A percentile compares a stretch with the other conserved stretches of the same genome.
These are phyloP conservation scores for Tylopilus sp. DNA, from an alignment of 768 basidiomycete genomes.

Conservation along the genomic window DNA sequence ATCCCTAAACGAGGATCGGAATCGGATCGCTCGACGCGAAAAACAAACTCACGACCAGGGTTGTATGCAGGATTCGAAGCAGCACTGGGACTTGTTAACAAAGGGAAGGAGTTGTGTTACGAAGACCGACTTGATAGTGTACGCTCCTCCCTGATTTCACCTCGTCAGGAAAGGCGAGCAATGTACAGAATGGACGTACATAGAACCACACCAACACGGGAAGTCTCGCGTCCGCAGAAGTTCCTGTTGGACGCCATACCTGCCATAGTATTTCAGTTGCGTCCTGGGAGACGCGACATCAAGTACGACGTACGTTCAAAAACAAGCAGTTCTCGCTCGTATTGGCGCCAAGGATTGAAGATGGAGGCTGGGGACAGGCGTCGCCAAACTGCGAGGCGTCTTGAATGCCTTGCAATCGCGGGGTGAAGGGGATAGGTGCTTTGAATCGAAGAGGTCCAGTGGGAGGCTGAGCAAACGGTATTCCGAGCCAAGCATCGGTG, in stretches of 20 bases:
- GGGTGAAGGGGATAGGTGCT: slow-evolving; percentile 43
- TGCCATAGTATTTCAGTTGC: neutral
- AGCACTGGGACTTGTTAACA: slow-evolving; percentile 6
- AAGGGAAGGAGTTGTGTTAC: neutral
- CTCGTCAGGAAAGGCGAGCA: neutral
- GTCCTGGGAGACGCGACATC: neutral
- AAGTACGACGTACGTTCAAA: slow-evolving; percentile 39
- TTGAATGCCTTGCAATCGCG: slow-evolving; percentile 28
- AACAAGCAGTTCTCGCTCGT: slow-evolving; percentile 53
- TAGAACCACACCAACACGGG: slow-evolving; percentile 23
- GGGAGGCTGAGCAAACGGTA: slow-evolving; percentile 59
- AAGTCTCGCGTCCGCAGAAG: slow-evolving; percentile 1
- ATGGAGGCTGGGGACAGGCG: slow-evolving; percentile 50
- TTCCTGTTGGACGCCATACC: slow-evolving; percentile 19
- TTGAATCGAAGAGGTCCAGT: slow-evolving; percentile 55
- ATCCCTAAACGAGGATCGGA: slow-evolving; percentile 4
- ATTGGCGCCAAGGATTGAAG: slow-evolving; percentile 37
- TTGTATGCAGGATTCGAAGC: slow-evolving; percentile 16
- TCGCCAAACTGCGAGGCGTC: slow-evolving; percentile 50
- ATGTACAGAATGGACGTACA: slow-evolving; percentile 1
- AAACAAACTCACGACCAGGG: slow-evolving; percentile 10
- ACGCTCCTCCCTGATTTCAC: slow-evolving; percentile 11
- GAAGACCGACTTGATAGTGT: slow-evolving; percentile 7
- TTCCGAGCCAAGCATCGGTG: slow-evolving; percentile 56
- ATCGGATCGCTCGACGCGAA: neutral